Evolutionary conservation across 805 yeast species (phyloP).

Genomic region (Starmerella sp.): DNA sequence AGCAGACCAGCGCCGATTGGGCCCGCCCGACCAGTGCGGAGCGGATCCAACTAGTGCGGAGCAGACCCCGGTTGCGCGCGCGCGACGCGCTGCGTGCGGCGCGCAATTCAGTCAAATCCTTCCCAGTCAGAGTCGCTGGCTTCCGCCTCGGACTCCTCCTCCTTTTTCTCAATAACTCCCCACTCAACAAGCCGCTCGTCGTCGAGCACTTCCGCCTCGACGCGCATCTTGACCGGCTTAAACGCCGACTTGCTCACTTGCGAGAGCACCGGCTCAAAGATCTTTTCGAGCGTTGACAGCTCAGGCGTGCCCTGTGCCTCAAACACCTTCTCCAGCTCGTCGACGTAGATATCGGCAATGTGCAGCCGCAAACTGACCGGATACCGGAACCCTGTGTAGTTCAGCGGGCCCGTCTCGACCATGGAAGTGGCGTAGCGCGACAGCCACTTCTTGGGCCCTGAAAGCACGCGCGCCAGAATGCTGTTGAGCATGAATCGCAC

Average conservation of each 20-base stretch:
- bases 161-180: slow-evolving; percentile 32
- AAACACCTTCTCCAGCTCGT: slow-evolving; percentile 65
- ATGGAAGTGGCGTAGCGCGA: slow-evolving; percentile 45
- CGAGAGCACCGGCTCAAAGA: slow-evolving; percentile 51
- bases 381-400: slow-evolving; percentile 45
- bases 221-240: slow-evolving; percentile 56
- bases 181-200: slow-evolving; percentile 56
- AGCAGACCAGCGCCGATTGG: neutral
- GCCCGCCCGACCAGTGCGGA: neutral
- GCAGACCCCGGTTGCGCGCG: too few relatives aligned
- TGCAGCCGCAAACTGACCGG: slow-evolving; percentile 77
- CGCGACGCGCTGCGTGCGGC: neutral
- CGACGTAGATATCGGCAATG: slow-evolving; percentile 68
- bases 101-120: slow-evolving; percentile 25
- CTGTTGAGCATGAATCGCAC: slow-evolving; percentile 65
- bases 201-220: slow-evolving; percentile 51
- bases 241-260: slow-evolving; percentile 39
- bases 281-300: slow-evolving; percentile 37
- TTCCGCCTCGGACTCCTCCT: slow-evolving; percentile 17
- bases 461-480: slow-evolving; percentile 45
- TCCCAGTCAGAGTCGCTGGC: slow-evolving; percentile 22
- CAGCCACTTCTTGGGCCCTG: neutral
- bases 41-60: too few relatives aligned
- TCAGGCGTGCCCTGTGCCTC: slow-evolving; percentile 37
- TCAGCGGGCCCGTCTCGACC: slow-evolving; percentile 31